Base-by-base conservation (phyloP, 1,139 yeast genomes). In the Hansenula sp. region DNA sequence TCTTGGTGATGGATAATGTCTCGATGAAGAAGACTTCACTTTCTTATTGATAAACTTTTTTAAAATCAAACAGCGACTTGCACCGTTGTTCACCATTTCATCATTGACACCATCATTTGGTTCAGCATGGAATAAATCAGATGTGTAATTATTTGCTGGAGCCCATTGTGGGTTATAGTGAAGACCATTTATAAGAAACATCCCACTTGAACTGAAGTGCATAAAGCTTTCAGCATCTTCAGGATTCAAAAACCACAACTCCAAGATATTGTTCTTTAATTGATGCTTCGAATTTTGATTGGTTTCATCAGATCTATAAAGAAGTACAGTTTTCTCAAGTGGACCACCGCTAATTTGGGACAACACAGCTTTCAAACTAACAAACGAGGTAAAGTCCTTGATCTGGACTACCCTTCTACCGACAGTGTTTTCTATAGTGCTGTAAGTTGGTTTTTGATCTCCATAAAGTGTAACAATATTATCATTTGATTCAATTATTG, bases 321-420 rank as follows among this genome's bases (percentile, higher is more conserved):
- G 44, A 29, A 59, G 41, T 4, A 59, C 63, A 2, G 82, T 56
- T 45, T 69, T 71, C 49, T 83, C 89, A 35, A 86, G 61, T 0
- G 92, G 88, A 0, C 96, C 96, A 0, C 95, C 95, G 51, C 73
- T 66, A 0, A 84, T 67, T 47, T 80, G 86, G 2, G 78, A 60
- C 16, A 85, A 51, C 12, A 84, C 59, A 28, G 77, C 66, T 24
- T 66, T 68, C 6, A 79, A 49, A 8, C 85, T 80, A 6, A 70
- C 65, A 24, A 57, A 52, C 0, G 50, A 47, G 0, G 75, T 72
- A 16, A 75, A 59, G 30, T 65, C 62, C 8, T 58, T 57, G 9
- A 73, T 50, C 24, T 61, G 55, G 13, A 71, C 51, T 22, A 61
- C 47, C 43, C 55, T 48, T 42, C 44, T 47, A 10, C 55, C 55